Conservation (phyloP, 352 stramenopile species). For the Globisporangium rhizosaccharum region DNA sequence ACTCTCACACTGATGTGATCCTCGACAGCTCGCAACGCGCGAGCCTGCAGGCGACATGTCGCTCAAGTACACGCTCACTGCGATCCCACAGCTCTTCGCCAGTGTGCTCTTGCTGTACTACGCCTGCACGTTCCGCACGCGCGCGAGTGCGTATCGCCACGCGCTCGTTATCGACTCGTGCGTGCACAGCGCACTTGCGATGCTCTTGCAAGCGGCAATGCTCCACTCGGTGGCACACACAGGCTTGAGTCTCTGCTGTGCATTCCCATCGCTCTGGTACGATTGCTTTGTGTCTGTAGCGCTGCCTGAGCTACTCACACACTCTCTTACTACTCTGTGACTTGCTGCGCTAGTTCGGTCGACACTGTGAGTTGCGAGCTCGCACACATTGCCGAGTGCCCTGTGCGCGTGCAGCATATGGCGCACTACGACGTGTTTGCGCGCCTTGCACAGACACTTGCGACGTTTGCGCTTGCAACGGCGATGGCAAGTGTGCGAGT, state of each 20-base stretch:
- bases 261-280: slow-evolving; percentile 44
- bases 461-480: slow-evolving; percentile 35
- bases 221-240: slow-evolving; percentile 41
- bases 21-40: slow-evolving; percentile 29
- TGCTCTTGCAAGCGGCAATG: slow-evolving; percentile 35
- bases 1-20: too few relatives aligned
- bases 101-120: slow-evolving; percentile 56
- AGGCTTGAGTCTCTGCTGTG: slow-evolving; percentile 48
- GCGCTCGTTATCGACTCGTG: slow-evolving; percentile 51
- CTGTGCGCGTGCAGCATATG: slow-evolving; percentile 20
- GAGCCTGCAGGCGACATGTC: slow-evolving; percentile 35
- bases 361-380: slow-evolving; percentile 26
- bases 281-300: not conserved
- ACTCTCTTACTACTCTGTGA: not conserved
- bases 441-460: slow-evolving; percentile 32
- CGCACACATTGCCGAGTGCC: slow-evolving; percentile 36
- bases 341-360: slow-evolving; percentile 26
- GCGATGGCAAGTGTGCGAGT: slow-evolving; percentile 34
- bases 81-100: slow-evolving; percentile 38
- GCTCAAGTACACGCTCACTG: slow-evolving; percentile 48
- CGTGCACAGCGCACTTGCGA: slow-evolving; percentile 35
- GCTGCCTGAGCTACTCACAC: not conserved
- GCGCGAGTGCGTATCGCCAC: slow-evolving; percentile 38
- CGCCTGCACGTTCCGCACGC: slow-evolving; percentile 42
- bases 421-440: slow-evolving; percentile 33